phyloP scores from a whole-genome alignment of 179 eudicot genomes.

The Dionaea muscipula region DNA sequence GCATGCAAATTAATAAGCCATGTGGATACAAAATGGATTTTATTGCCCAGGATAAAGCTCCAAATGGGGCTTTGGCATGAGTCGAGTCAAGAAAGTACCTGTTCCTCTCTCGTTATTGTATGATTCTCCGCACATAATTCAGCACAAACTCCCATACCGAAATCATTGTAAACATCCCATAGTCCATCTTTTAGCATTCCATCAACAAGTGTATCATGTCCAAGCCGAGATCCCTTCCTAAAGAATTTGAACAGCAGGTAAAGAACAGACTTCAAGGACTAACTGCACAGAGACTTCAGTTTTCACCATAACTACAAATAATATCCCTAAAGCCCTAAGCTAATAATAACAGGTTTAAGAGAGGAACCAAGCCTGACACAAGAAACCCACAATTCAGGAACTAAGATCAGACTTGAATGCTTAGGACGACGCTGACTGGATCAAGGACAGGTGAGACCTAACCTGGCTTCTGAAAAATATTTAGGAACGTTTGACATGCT shows the following conservation, averaged over 20 bases:
- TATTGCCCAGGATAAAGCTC: not conserved
- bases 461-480: conserved; percentile 90
- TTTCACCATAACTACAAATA: too few relatives aligned
- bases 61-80: not conserved
- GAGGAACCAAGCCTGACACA: too few relatives aligned
- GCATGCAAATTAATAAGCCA: not conserved
- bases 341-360: too few relatives aligned
- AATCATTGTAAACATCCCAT: conserved; percentile 93
- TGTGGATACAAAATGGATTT: not conserved
- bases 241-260: conserved; percentile 8
- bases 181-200: conserved; percentile 96
- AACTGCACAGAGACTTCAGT: too few relatives aligned
- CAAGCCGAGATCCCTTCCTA: conserved; percentile 97
- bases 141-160: conserved; percentile 93
- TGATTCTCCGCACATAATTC: conserved; percentile 86
- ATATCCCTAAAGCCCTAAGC: too few relatives aligned
- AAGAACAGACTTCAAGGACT: not conserved
- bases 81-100: conserved; percentile 26
- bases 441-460: conserved; percentile 1
- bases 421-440: not conserved
- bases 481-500: conserved; percentile 98
- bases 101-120: conserved; percentile 69
- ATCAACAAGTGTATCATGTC: conserved; percentile 92
- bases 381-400: not conserved
- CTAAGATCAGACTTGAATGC: not conserved